A percentile compares a stretch with the other conserved stretches of the same genome.
These are phyloP conservation scores for Pyrenochaeta sp. DNA, from an alignment of 2,329 filamentous ascomycete genomes.

Conservation along the genomic window DNA sequence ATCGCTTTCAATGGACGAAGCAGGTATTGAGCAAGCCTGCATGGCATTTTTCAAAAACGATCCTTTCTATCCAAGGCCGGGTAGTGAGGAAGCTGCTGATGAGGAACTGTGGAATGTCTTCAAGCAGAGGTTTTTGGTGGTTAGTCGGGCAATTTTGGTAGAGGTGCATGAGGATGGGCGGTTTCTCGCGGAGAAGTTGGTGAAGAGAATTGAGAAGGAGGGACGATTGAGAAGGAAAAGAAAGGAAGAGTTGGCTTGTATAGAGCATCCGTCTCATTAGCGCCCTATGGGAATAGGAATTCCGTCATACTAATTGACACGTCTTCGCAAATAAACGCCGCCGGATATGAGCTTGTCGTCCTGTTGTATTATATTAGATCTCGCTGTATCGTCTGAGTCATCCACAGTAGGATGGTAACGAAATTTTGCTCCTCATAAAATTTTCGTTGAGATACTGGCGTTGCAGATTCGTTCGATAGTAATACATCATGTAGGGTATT, in stretches of 20 bases:
- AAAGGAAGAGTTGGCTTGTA: neutral
- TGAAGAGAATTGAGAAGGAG: constrained; percentile 11
- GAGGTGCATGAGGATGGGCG: neutral
- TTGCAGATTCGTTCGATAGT: too few relatives aligned
- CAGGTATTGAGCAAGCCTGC: constrained; percentile 55
- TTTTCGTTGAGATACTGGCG: too few relatives aligned
- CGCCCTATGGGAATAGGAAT: too few relatives aligned
- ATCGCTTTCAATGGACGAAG: constrained; percentile 49
- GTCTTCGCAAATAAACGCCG: too few relatives aligned
- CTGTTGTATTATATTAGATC: too few relatives aligned
- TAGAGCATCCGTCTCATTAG: too few relatives aligned
- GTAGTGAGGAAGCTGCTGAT: constrained; percentile 9
- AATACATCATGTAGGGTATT: too few relatives aligned
- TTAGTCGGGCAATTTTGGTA: constrained; percentile 6
- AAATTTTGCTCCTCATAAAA: too few relatives aligned
- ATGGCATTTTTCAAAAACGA: constrained; percentile 60
- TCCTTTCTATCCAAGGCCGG: constrained; percentile 57
- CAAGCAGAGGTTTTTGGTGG: constrained; percentile 8
- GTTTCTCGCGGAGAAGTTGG: constrained; percentile 6
- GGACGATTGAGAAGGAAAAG: neutral
- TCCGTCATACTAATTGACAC: too few relatives aligned
- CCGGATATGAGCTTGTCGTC: too few relatives aligned
- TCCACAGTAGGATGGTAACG: too few relatives aligned
- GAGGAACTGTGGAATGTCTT: constrained; percentile 16
- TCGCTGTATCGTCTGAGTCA: too few relatives aligned